A percentile compares a stretch with the other conserved stretches of the same genome.
Evolutionary conservation across 352 stramenopile species (phyloP).

Genomic region (Thalassiosira hispida): DNA sequence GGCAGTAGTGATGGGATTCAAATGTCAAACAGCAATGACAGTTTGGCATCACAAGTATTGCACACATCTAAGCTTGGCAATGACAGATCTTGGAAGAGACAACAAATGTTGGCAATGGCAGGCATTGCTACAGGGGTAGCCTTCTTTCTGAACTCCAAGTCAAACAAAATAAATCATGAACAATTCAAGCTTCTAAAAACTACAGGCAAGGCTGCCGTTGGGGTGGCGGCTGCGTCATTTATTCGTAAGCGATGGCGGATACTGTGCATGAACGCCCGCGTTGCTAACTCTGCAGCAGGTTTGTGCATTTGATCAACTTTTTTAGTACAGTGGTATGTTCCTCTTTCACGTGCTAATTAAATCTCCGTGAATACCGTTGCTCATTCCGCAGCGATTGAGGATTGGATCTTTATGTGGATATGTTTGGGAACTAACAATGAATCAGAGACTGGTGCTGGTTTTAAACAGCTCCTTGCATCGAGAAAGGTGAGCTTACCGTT

Average conservation of each 20-base stretch:
- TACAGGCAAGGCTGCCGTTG: constrained; percentile 20
- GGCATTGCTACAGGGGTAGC: constrained; percentile 22
- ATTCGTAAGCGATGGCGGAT: constrained; percentile 49
- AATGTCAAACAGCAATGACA: constrained; percentile 7
- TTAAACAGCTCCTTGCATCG: constrained; percentile 20
- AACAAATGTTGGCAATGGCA: constrained; percentile 2
- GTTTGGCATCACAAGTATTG: not conserved
- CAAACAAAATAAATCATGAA: constrained; percentile 7
- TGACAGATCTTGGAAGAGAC: constrained; percentile 9
- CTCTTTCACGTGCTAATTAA: too few relatives aligned
- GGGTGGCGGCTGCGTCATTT: constrained; percentile 12
- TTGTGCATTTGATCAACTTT: too few relatives aligned
- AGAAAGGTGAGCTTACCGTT: constrained; percentile 23
- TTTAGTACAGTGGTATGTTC: too few relatives aligned
- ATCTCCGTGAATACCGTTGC: too few relatives aligned
- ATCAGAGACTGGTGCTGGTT: constrained; percentile 8
- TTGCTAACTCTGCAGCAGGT: constrained; percentile 28
- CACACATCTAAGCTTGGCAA: not conserved
- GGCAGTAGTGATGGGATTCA: constrained; percentile 3
- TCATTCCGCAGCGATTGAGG: too few relatives aligned
- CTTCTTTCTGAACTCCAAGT: constrained; percentile 15
- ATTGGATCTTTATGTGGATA: constrained; percentile 60
- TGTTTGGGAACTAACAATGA: constrained; percentile 42
- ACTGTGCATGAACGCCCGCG: constrained; percentile 52
- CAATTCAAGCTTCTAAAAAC: constrained; percentile 32